Base-by-base conservation (phyloP, 345 rosid species). In the Melastoma malabathricum region DNA sequence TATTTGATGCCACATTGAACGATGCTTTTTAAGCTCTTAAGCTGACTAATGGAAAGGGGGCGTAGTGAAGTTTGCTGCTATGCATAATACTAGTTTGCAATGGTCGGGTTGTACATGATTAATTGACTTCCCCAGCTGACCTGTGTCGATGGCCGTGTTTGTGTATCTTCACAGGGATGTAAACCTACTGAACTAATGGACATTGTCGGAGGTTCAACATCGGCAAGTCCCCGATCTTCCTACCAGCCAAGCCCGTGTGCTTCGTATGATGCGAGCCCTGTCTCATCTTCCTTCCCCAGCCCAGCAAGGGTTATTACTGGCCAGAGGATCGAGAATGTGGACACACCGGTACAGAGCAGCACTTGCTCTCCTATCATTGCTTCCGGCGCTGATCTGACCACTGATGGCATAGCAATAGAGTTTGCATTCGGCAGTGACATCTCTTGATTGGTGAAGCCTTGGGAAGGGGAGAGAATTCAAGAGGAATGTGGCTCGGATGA, bases 401-500 rank as follows among this genome's bases (percentile, higher is more conserved):
- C 87, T 17, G 98, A 92, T 52, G 71, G 73, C 16, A 77, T 82
- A 60, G 79, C 98, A 15, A 71, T 80, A 29, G 98, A 92, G 75
- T 92, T 92, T 72, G 98, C 96, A 4, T 92, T 92, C 63, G 93
- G 97, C 19, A 66, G 89, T 55, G 71, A 79, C 13, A 49, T 60
- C 8, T 53, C 67, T 10, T 89, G 97, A 47, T 57, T 92, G 50
- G 97, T 92, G 56, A 86, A 87, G 69, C 89, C 98, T 18, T 92
- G 98, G 98, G 96, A 92, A 77, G 98, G 98, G 48, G 98, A 92
- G 71, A 80, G 92, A 69, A 92, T 92, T 50, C 98, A 92, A 20
- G 98, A 86, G 58, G 98, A 82, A 67, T 86, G 80, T 51, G 84
- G 76, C 54, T 72, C 89, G 0, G 95, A 92, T 65, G 98, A 92